Evolutionary conservation across 2,329 filamentous ascomycete species (phyloP), one percentile per base, ranked within the genome.

Genomic region (Epichloe festucae): DNA sequence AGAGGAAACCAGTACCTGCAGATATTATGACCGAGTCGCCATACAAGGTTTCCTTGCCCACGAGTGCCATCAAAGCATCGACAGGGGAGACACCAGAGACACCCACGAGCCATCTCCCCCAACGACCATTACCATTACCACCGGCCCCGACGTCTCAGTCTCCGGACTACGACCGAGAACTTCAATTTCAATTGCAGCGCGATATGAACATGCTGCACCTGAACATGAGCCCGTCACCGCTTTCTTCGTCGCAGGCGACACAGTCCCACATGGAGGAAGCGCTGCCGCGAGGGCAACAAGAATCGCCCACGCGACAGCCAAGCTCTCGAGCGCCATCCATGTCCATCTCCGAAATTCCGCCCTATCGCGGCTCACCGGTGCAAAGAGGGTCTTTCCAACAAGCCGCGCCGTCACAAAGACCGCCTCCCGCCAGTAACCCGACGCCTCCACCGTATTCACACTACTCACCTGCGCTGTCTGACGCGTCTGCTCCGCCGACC

Each of bases 111-210:
- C 48, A 38, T 44, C 43, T 36, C 23, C 62, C 62, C n/a, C 65
- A 68, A 47, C 72, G 72, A 51, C 68, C 76, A 42, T 69, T 72
- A 58, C 73, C 75, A 15, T 70, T 72, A 58, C 73, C 75, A 15
- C 71, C 73, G 5, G 62, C 70, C 8, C 70, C 74, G 5, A 63
- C 70, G 3, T 67, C 71, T 17, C 73, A 74, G 49, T 79, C 79
- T 4, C 71, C 74, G 8, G 80, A 82, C 53, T 82, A 82, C 57
- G 81, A 84, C 57, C 71, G 73, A 45, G 74, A 76, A 42, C 63
- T 83, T 42, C 80, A 82, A 54, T 75, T 79, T 40, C 79, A 85
- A 62, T 65, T 85, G n/a, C 78, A 79, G 57, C 74, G 75, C 52
- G 81, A 84, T 55, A 77, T 84, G 69, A 71, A 72, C 34, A 72